These are phyloP conservation scores for Fusarium napiforme DNA, from an alignment of 2,329 filamentous ascomycete species.

Conservation along the genomic window DNA sequence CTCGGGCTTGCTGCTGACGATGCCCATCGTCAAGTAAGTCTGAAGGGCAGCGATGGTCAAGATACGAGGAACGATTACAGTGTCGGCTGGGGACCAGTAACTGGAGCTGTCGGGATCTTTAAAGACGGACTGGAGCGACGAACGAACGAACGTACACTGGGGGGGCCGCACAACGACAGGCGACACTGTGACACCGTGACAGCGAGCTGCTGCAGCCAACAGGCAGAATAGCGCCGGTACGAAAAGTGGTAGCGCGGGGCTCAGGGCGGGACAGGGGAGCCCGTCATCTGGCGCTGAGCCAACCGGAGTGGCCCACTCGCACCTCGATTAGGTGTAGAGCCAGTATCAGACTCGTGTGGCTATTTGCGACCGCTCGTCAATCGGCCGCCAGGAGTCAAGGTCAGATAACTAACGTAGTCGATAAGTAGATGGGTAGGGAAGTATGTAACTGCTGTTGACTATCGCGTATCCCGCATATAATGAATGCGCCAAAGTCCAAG, in stretches of 20 bases:
- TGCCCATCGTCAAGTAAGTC: constrained; percentile 77
- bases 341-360: constrained; percentile 27
- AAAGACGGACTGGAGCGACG: constrained; percentile 38
- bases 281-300: constrained; percentile 48
- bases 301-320: constrained; percentile 44
- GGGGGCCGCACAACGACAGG: constrained; percentile 41
- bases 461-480: not conserved
- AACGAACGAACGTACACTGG: constrained; percentile 25
- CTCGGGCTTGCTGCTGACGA: constrained; percentile 87
- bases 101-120: constrained; percentile 45
- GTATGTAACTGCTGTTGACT: constrained; percentile 2
- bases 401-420: not conserved
- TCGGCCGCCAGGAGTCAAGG: constrained; percentile 15
- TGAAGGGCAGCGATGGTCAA: constrained; percentile 32
- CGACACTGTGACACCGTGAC: constrained; percentile 43
- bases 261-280: constrained; percentile 45
- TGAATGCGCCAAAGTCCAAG: constrained; percentile 5
- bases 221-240: constrained; percentile 40
- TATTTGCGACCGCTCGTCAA: constrained; percentile 29
- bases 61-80: constrained; percentile 35
- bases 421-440: not conserved
- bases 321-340: constrained; percentile 36
- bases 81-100: constrained; percentile 25
- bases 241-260: constrained; percentile 46
- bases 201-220: constrained; percentile 32